Evolutionary conservation across 2,329 filamentous ascomycete genomes (phyloP).

Genomic region (Xylariaceae sp.): DNA sequence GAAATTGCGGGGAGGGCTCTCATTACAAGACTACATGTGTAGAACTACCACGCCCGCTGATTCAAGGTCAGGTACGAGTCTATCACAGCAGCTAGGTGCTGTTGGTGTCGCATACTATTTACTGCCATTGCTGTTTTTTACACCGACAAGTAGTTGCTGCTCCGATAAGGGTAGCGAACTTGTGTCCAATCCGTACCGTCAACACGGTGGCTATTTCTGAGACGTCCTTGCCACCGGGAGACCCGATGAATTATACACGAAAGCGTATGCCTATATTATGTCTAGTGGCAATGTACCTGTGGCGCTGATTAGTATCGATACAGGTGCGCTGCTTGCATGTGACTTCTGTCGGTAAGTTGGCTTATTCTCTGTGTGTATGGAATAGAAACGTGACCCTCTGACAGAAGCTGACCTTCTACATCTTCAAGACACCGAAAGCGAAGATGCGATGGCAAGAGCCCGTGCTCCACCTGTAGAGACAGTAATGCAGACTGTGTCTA

Average conservation of each 20-base stretch:
- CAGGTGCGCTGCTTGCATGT: slow-evolving; percentile 38
- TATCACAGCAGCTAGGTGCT: no score
- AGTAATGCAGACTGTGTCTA: slow-evolving; percentile 38
- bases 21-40: no score
- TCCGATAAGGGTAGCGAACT: no score
- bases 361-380: background rate
- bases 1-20: no score
- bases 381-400: no score
- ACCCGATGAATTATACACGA: slow-evolving; percentile 34
- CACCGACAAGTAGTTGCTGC: no score
- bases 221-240: background rate
- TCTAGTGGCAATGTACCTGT: slow-evolving; percentile 4
- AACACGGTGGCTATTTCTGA: background rate
- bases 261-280: slow-evolving; percentile 27
- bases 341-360: slow-evolving; percentile 34
- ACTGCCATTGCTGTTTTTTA: no score
- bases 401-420: background rate
- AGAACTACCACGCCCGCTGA: no score
- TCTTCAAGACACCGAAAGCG: slow-evolving; percentile 33
- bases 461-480: slow-evolving; percentile 37
- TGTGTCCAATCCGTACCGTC: no score
- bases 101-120: no score
- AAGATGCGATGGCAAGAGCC: slow-evolving; percentile 36
- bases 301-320: slow-evolving; percentile 16
- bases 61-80: no score